phyloP scores from a whole-genome alignment of 2,329 filamentous ascomycete genomes.

The Xylariaceae sp. region DNA sequence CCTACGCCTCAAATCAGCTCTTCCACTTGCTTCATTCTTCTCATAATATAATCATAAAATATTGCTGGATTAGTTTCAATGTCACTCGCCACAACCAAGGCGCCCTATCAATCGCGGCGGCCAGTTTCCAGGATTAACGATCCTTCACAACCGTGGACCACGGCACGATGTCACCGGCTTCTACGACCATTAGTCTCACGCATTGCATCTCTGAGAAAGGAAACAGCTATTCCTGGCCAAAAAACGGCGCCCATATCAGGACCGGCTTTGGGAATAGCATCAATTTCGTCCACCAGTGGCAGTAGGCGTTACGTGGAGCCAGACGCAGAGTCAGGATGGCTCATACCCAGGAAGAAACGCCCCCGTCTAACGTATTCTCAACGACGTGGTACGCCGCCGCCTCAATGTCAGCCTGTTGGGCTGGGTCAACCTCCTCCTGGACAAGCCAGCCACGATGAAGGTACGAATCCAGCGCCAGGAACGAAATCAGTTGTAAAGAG shows the following conservation, averaged over 20 bases:
- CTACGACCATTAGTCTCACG: constrained; percentile 52
- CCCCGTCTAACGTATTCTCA: constrained; percentile 43
- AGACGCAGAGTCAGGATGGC: constrained; percentile 30
- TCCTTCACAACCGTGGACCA: constrained; percentile 46
- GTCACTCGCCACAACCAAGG: constrained; percentile 27
- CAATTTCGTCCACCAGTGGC: neutral
- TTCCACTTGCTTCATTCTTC: constrained; percentile 2
- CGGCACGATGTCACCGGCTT: constrained; percentile 51
- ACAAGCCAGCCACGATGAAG: constrained; percentile 1
- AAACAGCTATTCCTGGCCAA: constrained; percentile 26
- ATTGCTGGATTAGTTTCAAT: constrained; percentile 18
- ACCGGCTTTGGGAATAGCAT: neutral
- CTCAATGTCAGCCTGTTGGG: neutral
- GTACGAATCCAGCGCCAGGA: constrained; percentile 1
- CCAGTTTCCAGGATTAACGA: constrained; percentile 28
- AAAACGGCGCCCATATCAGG: neutral
- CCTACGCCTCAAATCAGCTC: constrained; percentile 3
- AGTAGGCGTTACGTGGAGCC: constrained; percentile 7
- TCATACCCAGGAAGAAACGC: constrained; percentile 41
- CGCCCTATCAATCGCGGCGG: constrained; percentile 32
- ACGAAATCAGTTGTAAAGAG: constrained; percentile 20
- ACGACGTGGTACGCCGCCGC: constrained; percentile 24
- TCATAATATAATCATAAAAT: constrained; percentile 2
- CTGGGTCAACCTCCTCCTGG: neutral
- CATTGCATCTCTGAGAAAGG: constrained; percentile 49